Base-by-base conservation (phyloP, 2,329 filamentous ascomycete genomes). In the Sporothrix pallida region DNA sequence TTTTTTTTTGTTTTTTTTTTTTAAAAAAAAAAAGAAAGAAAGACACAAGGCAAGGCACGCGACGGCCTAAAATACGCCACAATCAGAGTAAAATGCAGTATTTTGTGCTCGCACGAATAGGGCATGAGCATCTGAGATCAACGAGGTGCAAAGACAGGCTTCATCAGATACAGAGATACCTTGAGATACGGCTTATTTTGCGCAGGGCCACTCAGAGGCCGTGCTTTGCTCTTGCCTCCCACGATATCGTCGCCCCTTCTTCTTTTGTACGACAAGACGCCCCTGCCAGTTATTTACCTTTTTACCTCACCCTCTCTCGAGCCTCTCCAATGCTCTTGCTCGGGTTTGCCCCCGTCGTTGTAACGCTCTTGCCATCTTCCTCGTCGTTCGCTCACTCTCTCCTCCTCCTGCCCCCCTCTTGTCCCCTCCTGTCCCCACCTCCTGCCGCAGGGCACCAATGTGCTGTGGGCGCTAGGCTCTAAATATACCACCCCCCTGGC, bases 401-500 rank as follows among this genome's bases (percentile, higher is more conserved):
- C 31, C 31, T 58, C 46, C 15, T 44, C 37, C 50, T 26, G 44
- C 58, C 46, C 46, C 20, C 60, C 52, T 42, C 52, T 31, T 71
- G 31, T 54, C 72, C 65, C 69, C 63, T 71, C 44, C 26, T 56
- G 70, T 46, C 74, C 37, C 67, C 44, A 50, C 54, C 52, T 70
- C 26, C 56, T 56, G 54, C 65, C 63, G 44, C 71, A 62, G 65
- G 63, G 52, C 54, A 73, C 63, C 65, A 73, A 73, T 73, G 54
- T 73, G 44, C 54, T 52, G 26, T 58, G 8, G 65, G 72, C 74
- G 72, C 69, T 74, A 74, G 58, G 26, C 72, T 74, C 67, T 72
- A 75, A 74, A 72, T 75, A 74, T 71, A 71, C 60, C 70, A 67
- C 72, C 67, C 56, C 70, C 72, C 70, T 70, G 37, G 46, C 62